phyloP scores from a whole-genome alignment of 345 rosid species.

The Barbarea vulgaris region DNA sequence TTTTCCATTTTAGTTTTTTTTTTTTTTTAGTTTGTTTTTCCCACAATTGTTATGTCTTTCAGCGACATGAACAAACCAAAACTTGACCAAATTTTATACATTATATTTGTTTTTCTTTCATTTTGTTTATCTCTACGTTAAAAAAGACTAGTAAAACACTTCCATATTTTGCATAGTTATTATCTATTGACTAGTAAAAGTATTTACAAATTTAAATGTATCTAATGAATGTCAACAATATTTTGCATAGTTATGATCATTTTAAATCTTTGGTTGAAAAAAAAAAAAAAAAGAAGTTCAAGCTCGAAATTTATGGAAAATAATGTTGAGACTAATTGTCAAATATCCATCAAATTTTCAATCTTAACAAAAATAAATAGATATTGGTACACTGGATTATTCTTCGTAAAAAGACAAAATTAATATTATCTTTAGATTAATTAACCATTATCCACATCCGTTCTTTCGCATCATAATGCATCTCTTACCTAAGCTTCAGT shows the following conservation, averaged over 20 bases:
- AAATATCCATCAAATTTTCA: not conserved
- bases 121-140: not conserved
- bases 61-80: not conserved
- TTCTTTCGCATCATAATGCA: conserved; percentile 6
- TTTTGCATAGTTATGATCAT: not conserved
- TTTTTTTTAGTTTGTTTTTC: not conserved
- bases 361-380: not conserved
- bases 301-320: not conserved
- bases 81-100: not conserved
- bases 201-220: too few relatives aligned
- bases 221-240: not conserved
- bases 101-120: not conserved
- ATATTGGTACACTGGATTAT: not conserved
- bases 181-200: too few relatives aligned
- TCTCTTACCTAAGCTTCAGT: conserved; percentile 28
- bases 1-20: not conserved
- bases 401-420: too few relatives aligned
- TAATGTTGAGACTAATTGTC: not conserved
- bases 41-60: not conserved
- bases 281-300: too few relatives aligned
- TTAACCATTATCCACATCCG: not conserved
- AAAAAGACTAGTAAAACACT: not conserved
- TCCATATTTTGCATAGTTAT: too few relatives aligned
- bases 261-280: not conserved
- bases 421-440: not conserved